A percentile compares a stretch with the other conserved stretches of the same genome.
Conservation (phyloP, 116 monocot genomes). For the Cymodocea nodosa region DNA sequence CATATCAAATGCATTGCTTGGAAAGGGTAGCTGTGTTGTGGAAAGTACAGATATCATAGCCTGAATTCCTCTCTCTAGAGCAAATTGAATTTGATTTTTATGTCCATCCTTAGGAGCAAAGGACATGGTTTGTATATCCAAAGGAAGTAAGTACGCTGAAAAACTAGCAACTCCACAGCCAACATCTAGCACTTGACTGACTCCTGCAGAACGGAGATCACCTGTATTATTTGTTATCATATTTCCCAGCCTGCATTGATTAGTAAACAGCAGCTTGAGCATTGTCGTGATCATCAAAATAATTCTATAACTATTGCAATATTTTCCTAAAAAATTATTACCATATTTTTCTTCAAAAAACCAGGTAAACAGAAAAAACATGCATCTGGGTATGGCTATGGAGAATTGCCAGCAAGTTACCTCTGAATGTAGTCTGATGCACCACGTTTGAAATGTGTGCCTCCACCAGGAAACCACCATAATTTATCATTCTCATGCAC, state of each 20-base stretch:
- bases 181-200: slow-evolving; percentile 88
- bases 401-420: slow-evolving; percentile 20
- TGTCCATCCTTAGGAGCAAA: slow-evolving; percentile 99
- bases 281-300: background rate
- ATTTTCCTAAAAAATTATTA: background rate
- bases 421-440: slow-evolving; percentile 92
- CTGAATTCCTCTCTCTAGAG: slow-evolving; percentile 87
- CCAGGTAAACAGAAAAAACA: no score
- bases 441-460: slow-evolving; percentile 99
- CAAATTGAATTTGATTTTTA: slow-evolving; percentile 99
- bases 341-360: background rate
- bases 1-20: slow-evolving; percentile 82
- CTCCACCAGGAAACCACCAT: slow-evolving; percentile 99
- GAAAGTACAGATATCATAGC: slow-evolving; percentile 91
- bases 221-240: slow-evolving; percentile 81
- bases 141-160: slow-evolving; percentile 78
- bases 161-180: slow-evolving; percentile 99
- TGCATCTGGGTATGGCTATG: no score
- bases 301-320: background rate
- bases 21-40: slow-evolving; percentile 82
- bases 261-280: background rate
- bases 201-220: slow-evolving; percentile 68
- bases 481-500: slow-evolving; percentile 75
- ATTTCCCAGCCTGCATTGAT: slow-evolving; percentile 66
- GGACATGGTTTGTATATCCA: slow-evolving; percentile 91